Percentiles rank a stretch among this genome's conserved stretches.
These are phyloP conservation scores for Lachancea mirantina DNA, from an alignment of 805 yeast species.

Conservation along the genomic window DNA sequence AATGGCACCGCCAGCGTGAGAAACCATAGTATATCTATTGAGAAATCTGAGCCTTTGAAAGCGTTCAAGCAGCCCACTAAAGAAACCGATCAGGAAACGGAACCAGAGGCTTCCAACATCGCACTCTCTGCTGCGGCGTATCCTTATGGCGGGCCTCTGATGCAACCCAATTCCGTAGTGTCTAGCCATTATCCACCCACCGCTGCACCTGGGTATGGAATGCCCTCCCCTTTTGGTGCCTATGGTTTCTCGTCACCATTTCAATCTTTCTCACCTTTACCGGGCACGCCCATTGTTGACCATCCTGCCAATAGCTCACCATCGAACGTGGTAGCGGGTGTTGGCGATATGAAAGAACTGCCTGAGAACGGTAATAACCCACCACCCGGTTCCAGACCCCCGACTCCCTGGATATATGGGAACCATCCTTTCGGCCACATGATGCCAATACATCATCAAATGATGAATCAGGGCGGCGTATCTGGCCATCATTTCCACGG, in stretches of 20 bases:
- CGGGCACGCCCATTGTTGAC: slow-evolving; percentile 17
- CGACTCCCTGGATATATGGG: slow-evolving; percentile 30
- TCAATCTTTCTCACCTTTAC: slow-evolving; percentile 28
- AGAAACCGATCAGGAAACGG: slow-evolving; percentile 6
- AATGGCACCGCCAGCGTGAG: slow-evolving; percentile 12
- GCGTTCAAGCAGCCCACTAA: slow-evolving; percentile 4
- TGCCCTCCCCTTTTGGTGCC: slow-evolving; percentile 29
- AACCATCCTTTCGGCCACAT: slow-evolving; percentile 26
- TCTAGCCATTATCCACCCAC: slow-evolving; percentile 22
- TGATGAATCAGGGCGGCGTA: slow-evolving; percentile 4
- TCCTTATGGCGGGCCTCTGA: slow-evolving; percentile 29
- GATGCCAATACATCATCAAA: slow-evolving; percentile 20
- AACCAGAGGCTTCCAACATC: slow-evolving; percentile 5
- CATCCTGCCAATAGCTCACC: slow-evolving; percentile 3
- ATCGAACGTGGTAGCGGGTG: neutral
- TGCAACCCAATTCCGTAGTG: slow-evolving; percentile 26
- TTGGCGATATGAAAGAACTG: slow-evolving; percentile 1
- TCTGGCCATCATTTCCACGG: slow-evolving; percentile 5
- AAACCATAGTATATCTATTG: slow-evolving; percentile 27
- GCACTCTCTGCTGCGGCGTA: slow-evolving; percentile 27
- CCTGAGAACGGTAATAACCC: slow-evolving; percentile 1
- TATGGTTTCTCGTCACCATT: slow-evolving; percentile 30
- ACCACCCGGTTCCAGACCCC: slow-evolving; percentile 13
- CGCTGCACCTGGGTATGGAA: slow-evolving; percentile 19
- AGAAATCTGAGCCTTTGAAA: slow-evolving; percentile 12